Conservation (phyloP, 306 rosid species). For the Vigna mungo region DNA sequence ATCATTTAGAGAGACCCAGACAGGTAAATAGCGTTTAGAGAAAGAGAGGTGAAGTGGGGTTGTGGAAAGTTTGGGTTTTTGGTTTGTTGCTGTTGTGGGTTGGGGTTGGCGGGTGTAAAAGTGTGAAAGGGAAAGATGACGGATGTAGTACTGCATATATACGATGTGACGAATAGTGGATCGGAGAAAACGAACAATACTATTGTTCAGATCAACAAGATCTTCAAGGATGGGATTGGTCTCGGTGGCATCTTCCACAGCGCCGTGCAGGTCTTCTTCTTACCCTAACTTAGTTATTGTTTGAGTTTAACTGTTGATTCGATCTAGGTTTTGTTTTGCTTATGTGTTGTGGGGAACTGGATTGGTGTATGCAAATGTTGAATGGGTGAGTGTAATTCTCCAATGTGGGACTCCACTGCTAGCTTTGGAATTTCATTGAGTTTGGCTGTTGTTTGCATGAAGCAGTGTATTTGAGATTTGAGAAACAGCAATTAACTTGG, state of each 20-base stretch:
- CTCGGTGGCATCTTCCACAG: conserved; percentile 98
- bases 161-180: conserved; percentile 99
- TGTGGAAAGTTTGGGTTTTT: conserved; percentile 40
- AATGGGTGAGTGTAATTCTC: conserved; percentile 3
- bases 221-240: conserved; percentile 98
- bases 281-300: conserved; percentile 7
- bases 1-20: conserved; percentile 9
- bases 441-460: background rate
- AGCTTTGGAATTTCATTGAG: background rate
- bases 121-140: conserved; percentile 63
- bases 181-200: conserved; percentile 95
- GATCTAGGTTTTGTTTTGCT: conserved; percentile 44
- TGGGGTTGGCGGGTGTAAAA: conserved; percentile 41
- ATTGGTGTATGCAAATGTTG: background rate
- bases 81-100: background rate
- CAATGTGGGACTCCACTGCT: conserved; percentile 22
- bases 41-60: conserved; percentile 43
- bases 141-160: conserved; percentile 85
- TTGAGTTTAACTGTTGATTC: conserved; percentile 32
- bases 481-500: background rate
- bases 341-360: background rate
- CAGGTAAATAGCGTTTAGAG: conserved; percentile 39
- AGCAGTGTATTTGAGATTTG: conserved; percentile 29
- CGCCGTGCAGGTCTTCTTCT: conserved; percentile 81
- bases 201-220: conserved; percentile 95